Evolutionary conservation across 495 filamentous ascomycete species (phyloP).

Genomic region (Tuber melanosporum): DNA sequence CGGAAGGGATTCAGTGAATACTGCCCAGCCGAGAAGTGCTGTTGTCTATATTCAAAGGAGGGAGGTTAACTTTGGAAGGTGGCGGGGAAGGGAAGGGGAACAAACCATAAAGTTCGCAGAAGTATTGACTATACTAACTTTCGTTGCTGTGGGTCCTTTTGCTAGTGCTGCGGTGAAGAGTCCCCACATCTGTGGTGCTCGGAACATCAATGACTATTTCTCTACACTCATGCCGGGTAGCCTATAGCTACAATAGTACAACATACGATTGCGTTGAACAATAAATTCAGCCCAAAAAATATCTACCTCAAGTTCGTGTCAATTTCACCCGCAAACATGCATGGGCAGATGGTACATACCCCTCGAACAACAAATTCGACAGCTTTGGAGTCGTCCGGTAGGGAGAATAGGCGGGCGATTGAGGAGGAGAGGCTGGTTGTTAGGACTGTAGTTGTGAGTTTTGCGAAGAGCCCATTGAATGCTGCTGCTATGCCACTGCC

Average conservation of each 20-base stretch:
- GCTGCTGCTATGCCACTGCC: conserved; percentile 85
- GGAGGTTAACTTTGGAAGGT: conserved; percentile 4
- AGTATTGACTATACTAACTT: conserved; percentile 89
- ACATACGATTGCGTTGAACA: conserved; percentile 73
- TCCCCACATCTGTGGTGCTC: conserved; percentile 66
- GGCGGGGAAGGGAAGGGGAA: background rate
- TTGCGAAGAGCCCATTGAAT: conserved; percentile 93
- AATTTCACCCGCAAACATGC: background rate
- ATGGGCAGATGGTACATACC: conserved; percentile 47
- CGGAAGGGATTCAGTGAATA: conserved; percentile 66
- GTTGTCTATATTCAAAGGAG: conserved; percentile 49
- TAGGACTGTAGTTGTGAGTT: conserved; percentile 80
- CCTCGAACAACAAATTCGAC: conserved; percentile 62
- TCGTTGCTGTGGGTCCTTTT: conserved; percentile 72
- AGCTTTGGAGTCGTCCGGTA: conserved; percentile 49
- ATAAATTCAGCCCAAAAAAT: conserved; percentile 81
- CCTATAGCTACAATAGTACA: background rate
- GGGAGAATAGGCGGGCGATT: conserved; percentile 57
- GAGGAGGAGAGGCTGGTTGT: conserved; percentile 62
- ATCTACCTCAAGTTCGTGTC: conserved; percentile 48
- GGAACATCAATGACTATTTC: background rate
- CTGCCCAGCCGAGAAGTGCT: conserved; percentile 68
- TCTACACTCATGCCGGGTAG: background rate
- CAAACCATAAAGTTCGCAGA: conserved; percentile 75
- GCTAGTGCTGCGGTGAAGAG: conserved; percentile 80